phyloP scores from a whole-genome alignment of 1,284 basidiomycete genomes.

The Heterobasidion irregulare region DNA sequence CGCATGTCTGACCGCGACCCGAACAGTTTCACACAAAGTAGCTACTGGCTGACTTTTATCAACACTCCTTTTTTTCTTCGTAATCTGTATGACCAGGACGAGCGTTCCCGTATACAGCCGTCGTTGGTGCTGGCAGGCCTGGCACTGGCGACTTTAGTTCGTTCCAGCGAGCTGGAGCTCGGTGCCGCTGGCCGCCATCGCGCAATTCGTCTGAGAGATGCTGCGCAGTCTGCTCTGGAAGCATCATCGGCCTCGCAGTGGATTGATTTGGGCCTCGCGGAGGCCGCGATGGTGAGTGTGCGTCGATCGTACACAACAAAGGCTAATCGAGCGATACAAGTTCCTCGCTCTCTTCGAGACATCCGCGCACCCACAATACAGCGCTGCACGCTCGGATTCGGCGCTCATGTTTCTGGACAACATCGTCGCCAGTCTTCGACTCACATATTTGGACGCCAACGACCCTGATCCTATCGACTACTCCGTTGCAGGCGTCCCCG shows the following conservation, averaged over 20 bases:
- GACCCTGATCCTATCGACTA: conserved; percentile 48
- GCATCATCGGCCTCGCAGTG: conserved; percentile 39
- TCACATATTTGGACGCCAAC: conserved; percentile 47
- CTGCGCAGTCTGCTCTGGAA: conserved; percentile 46
- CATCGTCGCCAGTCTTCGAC: conserved; percentile 44
- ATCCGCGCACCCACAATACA: conserved; percentile 60
- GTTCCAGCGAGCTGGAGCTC: conserved; percentile 58
- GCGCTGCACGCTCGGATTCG: conserved; percentile 39
- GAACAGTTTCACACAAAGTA: conserved; percentile 37
- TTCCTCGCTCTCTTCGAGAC: conserved; percentile 68
- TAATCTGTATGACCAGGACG: conserved; percentile 40
- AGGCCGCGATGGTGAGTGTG: conserved; percentile 61
- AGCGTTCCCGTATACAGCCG: conserved; percentile 53
- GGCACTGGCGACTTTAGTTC: conserved; percentile 65
- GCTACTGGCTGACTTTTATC: conserved; percentile 59
- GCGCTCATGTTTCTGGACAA: conserved; percentile 53
- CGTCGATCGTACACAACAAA: neutral
- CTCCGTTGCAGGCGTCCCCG: conserved; percentile 38
- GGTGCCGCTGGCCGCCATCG: conserved; percentile 40
- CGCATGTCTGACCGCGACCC: neutral
- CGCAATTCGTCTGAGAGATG: conserved; percentile 44
- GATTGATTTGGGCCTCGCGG: conserved; percentile 56
- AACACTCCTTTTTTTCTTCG: conserved; percentile 46
- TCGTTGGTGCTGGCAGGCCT: conserved; percentile 58
- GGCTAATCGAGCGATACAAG: conserved; percentile 25